Percentiles rank a stretch among this genome's conserved stretches.
Conservation (phyloP, 306 rosid genomes). For the Leucaena leucocephala region DNA sequence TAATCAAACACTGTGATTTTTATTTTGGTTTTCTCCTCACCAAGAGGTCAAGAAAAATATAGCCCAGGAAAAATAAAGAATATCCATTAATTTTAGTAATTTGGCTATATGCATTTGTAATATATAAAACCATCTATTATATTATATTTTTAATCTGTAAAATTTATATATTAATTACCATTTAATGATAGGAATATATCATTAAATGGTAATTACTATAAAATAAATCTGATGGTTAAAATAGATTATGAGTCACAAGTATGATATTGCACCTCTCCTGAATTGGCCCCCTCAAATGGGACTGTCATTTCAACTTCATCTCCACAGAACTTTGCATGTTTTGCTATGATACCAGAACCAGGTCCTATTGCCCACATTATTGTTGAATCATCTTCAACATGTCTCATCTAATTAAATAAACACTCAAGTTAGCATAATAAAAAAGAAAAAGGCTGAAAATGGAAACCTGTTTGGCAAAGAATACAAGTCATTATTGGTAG, state of each 20-base stretch:
- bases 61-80: neutral
- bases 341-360: constrained; percentile 76
- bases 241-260: neutral
- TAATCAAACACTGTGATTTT: neutral
- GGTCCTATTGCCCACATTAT: constrained; percentile 90
- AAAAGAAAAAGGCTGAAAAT: constrained; percentile 5
- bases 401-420: constrained; percentile 65
- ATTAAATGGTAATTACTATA: neutral
- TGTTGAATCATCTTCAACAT: constrained; percentile 91
- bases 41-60: neutral
- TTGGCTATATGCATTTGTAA: no score
- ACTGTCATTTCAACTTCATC: constrained; percentile 87
- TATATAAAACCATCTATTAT: no score
- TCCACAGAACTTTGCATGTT: constrained; percentile 69
- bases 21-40: neutral
- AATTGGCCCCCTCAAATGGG: constrained; percentile 83
- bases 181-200: no score
- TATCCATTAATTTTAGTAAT: no score
- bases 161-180: no score
- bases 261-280: constrained; percentile 75
- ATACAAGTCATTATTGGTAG: constrained; percentile 18
- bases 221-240: neutral
- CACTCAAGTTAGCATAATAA: constrained; percentile 34
- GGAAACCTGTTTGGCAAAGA: constrained; percentile 1
- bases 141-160: no score